These are phyloP conservation scores for Microbotryomycetes sp. DNA, from an alignment of 1,284 basidiomycete species.

Conservation along the genomic window DNA sequence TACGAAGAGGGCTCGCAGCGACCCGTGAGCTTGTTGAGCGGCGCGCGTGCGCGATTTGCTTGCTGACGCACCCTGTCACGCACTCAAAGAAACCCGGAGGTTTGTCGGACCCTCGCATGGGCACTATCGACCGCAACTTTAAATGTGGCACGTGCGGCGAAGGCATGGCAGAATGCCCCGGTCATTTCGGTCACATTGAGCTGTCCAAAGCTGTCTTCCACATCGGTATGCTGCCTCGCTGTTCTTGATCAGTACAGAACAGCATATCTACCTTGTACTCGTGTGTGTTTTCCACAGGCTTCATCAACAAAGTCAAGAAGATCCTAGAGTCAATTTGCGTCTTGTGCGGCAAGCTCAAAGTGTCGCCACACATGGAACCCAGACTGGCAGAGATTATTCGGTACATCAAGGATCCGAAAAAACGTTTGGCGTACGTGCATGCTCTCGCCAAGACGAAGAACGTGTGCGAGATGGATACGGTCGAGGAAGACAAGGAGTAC, in stretches of 20 bases:
- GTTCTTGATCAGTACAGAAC: neutral
- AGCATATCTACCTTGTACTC: neutral
- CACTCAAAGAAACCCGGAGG: slow-evolving; percentile 70
- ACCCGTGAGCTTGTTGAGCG: slow-evolving; percentile 18
- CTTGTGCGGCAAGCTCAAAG: slow-evolving; percentile 96
- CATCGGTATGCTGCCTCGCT: slow-evolving; percentile 55
- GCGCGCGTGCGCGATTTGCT: neutral
- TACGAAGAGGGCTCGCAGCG: slow-evolving; percentile 75
- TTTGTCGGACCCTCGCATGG: slow-evolving; percentile 95
- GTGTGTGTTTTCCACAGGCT: slow-evolving; percentile 54
- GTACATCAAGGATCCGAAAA: slow-evolving; percentile 36
- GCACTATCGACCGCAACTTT: slow-evolving; percentile 96
- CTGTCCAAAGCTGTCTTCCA: slow-evolving; percentile 93
- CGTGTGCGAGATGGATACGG: slow-evolving; percentile 66
- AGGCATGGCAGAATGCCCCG: slow-evolving; percentile 96
- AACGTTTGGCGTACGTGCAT: slow-evolving; percentile 67
- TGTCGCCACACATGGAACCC: slow-evolving; percentile 45
- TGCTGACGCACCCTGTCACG: neutral
- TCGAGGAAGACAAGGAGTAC: slow-evolving; percentile 66
- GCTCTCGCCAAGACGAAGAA: slow-evolving; percentile 81
- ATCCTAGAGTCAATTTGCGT: slow-evolving; percentile 98
- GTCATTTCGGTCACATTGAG: slow-evolving; percentile 98
- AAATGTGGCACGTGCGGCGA: slow-evolving; percentile 99
- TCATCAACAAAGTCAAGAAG: slow-evolving; percentile 99
- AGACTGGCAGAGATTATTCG: slow-evolving; percentile 32